A percentile compares a stretch with the other conserved stretches of the same genome.
phyloP scores from a whole-genome alignment of 768 basidiomycete genomes.

The Rossbeevera mucosa region DNA sequence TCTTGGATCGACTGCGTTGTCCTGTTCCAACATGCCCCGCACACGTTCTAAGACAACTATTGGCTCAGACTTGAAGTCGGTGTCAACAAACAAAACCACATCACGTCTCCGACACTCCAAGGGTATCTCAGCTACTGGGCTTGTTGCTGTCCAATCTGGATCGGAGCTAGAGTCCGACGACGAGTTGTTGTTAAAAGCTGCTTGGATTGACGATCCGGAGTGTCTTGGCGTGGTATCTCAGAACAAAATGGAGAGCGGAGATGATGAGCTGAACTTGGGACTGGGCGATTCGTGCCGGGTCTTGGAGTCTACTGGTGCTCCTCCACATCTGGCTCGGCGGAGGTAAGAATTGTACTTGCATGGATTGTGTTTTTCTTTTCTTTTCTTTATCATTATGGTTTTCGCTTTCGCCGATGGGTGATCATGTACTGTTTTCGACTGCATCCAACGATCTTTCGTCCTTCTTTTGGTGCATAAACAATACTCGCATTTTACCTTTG shows the following conservation, averaged over 20 bases:
- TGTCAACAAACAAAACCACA: background rate
- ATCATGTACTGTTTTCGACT: background rate
- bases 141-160: constrained; percentile 1
- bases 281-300: constrained; percentile 13
- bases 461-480: constrained; percentile 6
- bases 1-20: background rate
- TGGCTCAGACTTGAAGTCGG: constrained; percentile 27
- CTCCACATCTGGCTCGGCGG: constrained; percentile 6
- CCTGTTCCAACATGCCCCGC: constrained; percentile 29
- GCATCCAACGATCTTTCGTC: constrained; percentile 1
- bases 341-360: background rate
- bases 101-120: background rate
- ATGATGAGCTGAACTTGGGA: constrained; percentile 31
- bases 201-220: constrained; percentile 20
- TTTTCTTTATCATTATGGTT: background rate
- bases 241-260: background rate
- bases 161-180: constrained; percentile 23
- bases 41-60: constrained; percentile 50
- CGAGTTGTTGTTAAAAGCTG: constrained; percentile 17
- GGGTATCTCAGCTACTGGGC: background rate
- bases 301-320: background rate
- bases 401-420: background rate
- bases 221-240: constrained; percentile 18
- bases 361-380: background rate
- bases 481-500: too few species aligned